Base-by-base conservation (phyloP, 441 rosid genomes). In the Aquilaria agallochum region DNA sequence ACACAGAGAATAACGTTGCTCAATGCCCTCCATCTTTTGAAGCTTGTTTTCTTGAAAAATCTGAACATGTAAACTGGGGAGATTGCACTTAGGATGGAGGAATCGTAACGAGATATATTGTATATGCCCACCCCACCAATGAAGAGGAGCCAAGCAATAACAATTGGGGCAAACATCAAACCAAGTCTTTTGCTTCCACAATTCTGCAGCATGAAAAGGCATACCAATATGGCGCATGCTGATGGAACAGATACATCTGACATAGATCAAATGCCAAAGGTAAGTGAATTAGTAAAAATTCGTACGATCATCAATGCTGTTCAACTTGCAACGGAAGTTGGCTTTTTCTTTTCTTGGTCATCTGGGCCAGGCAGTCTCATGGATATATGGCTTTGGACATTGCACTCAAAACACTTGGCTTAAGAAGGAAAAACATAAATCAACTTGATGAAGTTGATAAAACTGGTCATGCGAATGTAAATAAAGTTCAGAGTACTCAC, bases 141-240 rank as follows among this genome's bases (percentile, higher is more conserved):
- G 53, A 78, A 72, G 14, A 83, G 44, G 65, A 86, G 83, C 89
- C 93, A 86, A 51, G 72, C 0, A 46, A 75, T 70, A 62, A 78
- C 61, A 47, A 86, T 42, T 11, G 89, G 93, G 0, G 82, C 87
- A 40, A 84, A 86, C 2, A 80, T 64, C 60, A 71, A 73, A 59
- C 89, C 93, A 31, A 86, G 75, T 66, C 79, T 82, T 40, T 57
- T 81, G 0, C 79, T 80, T 5, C 93, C 88, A 53, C 66, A 71
- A 63, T 65, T 83, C 72, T 86, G 89, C 67, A 86, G 75, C 12
- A 58, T 68, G 80, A 86, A 86, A 49, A 86, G 82, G 73, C 80
- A 69, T 42, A 82, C 74, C 71, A 80, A 63, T 58, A 86, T 75
- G 11, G 68, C 79, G 69, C 93, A 86, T 9, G 93, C 89, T 15